Evolutionary conservation across 495 filamentous ascomycete genomes (phyloP).

Genomic region (Articulospora tetracladia): DNA sequence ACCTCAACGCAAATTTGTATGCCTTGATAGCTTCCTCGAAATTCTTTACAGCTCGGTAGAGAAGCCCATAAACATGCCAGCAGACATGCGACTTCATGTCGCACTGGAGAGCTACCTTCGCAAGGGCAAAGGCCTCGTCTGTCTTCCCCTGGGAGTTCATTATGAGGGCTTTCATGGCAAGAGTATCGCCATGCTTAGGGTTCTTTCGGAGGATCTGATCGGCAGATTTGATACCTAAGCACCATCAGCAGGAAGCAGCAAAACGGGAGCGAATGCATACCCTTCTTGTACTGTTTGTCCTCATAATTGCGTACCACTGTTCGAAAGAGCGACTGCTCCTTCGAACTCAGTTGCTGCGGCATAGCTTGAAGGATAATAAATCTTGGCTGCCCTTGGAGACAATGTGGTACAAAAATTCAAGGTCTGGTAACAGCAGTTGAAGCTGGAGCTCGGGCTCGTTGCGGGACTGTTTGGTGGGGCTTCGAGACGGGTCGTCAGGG

Average conservation of each 20-base stretch:
- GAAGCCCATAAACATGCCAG: constrained; percentile 98
- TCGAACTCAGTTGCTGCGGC: constrained; percentile 80
- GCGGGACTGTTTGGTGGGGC: neutral
- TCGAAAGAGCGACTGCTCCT: constrained; percentile 90
- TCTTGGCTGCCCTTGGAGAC: neutral
- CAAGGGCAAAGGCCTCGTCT: constrained; percentile 89
- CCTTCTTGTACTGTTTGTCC: constrained; percentile 97
- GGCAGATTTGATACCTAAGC: constrained; percentile 76
- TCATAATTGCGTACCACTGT: constrained; percentile 94
- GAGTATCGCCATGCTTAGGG: constrained; percentile 95
- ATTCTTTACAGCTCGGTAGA: constrained; percentile 91
- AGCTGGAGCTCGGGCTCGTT: neutral
- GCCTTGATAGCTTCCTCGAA: constrained; percentile 99
- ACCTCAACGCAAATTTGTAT: constrained; percentile 87
- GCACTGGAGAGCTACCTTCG: constrained; percentile 83
- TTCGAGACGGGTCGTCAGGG: neutral
- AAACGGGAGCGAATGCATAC: constrained; percentile 31
- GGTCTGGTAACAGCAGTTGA: neutral
- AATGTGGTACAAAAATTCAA: neutral
- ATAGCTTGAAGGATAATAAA: constrained; percentile 33
- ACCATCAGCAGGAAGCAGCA: constrained; percentile 1
- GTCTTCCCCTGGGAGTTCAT: constrained; percentile 86
- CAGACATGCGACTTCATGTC: constrained; percentile 99
- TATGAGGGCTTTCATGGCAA: constrained; percentile 98
- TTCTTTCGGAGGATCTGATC: constrained; percentile 92